These are phyloP conservation scores for Daldinia sp. DNA, from an alignment of 2,329 filamentous ascomycete species.

Conservation along the genomic window DNA sequence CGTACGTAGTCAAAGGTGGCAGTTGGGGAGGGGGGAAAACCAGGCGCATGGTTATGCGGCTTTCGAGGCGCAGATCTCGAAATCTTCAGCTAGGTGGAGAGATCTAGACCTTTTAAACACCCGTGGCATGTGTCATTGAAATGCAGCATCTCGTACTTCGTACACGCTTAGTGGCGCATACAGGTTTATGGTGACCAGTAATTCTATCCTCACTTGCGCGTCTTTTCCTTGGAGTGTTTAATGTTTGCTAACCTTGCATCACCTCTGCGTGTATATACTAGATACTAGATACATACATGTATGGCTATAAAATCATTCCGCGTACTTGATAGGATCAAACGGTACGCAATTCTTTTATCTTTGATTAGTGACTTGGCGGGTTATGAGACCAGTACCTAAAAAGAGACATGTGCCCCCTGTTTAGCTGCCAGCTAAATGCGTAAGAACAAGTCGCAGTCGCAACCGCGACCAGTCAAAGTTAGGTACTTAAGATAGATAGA, in stretches of 20 bases:
- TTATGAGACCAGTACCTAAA: not conserved
- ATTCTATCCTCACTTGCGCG: not conserved
- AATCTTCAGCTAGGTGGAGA: slow-evolving; percentile 18
- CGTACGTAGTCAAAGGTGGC: slow-evolving; percentile 5
- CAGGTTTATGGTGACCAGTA: too few species aligned
- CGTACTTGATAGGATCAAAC: not conserved
- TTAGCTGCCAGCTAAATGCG: not conserved
- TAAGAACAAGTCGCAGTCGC: not conserved
- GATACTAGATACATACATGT: not conserved
- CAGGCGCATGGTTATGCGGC: slow-evolving; percentile 9
- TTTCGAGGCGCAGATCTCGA: slow-evolving; percentile 31
- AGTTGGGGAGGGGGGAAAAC: slow-evolving; percentile 2
- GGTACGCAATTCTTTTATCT: not conserved
- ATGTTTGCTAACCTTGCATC: not conserved
- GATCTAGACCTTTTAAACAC: slow-evolving; percentile 27
- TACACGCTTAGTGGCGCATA: not conserved
- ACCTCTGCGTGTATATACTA: too few species aligned
- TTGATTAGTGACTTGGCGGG: not conserved
- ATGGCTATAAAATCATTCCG: not conserved
- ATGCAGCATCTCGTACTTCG: slow-evolving; percentile 1
- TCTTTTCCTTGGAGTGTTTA: not conserved
- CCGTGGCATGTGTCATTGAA: slow-evolving; percentile 6
- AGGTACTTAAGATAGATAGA: not conserved
- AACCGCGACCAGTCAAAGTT: not conserved
- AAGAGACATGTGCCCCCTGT: not conserved